These are phyloP conservation scores for Candida tetrigidarum DNA, from an alignment of 1,139 yeast genomes.

Conservation along the genomic window DNA sequence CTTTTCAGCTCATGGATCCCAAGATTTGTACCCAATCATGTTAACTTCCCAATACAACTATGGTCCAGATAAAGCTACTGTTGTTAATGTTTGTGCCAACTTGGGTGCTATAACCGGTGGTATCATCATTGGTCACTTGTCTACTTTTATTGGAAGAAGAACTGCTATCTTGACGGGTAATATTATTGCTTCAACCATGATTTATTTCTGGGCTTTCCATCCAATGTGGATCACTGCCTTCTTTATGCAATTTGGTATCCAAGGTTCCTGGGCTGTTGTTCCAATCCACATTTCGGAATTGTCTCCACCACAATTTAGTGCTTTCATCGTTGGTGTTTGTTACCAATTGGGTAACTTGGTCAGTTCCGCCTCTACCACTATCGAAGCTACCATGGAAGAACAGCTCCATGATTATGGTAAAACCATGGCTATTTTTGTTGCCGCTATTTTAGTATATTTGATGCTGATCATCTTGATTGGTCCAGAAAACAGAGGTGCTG, in stretches of 20 bases:
- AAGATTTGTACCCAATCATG: conserved; percentile 44
- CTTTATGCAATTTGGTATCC: conserved; percentile 79
- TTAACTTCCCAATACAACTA: conserved; percentile 33
- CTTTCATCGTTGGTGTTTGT: conserved; percentile 74
- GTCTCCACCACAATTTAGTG: conserved; percentile 75
- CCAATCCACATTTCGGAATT: conserved; percentile 80
- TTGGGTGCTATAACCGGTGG: conserved; percentile 45
- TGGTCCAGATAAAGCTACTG: conserved; percentile 35
- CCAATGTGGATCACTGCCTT: conserved; percentile 71
- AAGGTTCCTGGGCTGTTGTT: conserved; percentile 88
- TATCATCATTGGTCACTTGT: conserved; percentile 36
- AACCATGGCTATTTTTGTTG: conserved; percentile 85
- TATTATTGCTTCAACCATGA: conserved; percentile 65
- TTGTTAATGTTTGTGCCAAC: conserved; percentile 42
- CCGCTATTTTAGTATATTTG: conserved; percentile 71
- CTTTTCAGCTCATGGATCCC: conserved; percentile 45
- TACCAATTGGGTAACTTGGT: conserved; percentile 87
- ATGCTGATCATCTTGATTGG: conserved; percentile 65
- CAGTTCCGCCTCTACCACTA: conserved; percentile 82
- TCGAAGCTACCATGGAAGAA: conserved; percentile 62
- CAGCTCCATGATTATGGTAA: conserved; percentile 34
- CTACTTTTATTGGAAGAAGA: conserved; percentile 42
- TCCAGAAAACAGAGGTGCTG: conserved; percentile 66
- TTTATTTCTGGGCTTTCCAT: conserved; percentile 75
- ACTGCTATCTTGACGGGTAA: conserved; percentile 54